Conservation (phyloP, 208 protist species). For the Spongospora subterranea region DNA sequence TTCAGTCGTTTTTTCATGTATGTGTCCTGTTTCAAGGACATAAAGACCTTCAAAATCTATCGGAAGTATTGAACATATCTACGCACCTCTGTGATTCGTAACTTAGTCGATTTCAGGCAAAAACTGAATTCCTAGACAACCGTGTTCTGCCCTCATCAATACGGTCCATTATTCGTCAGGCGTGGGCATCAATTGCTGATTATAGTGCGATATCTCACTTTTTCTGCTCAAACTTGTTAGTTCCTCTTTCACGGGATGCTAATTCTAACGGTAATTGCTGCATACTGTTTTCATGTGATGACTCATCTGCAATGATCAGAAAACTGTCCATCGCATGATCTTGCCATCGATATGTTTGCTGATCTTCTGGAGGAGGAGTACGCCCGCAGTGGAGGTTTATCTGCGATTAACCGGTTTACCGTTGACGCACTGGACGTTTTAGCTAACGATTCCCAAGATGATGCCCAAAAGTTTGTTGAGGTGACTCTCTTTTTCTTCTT, state of each 20-base stretch:
- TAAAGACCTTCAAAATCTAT: slow-evolving; percentile 33
- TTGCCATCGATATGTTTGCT: slow-evolving; percentile 17
- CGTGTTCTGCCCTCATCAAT: not conserved
- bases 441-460: not conserved
- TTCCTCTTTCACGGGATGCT: not conserved
- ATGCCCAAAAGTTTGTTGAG: not conserved
- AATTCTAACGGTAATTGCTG: not conserved
- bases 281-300: no score
- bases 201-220: not conserved
- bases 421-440: not conserved
- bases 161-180: not conserved
- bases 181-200: not conserved
- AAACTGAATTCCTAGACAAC: not conserved
- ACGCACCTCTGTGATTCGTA: not conserved
- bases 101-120: not conserved
- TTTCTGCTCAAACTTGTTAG: slow-evolving; percentile 5
- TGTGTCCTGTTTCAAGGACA: not conserved
- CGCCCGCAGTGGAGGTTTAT: not conserved
- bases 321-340: not conserved
- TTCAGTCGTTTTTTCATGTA: not conserved
- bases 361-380: slow-evolving; percentile 6
- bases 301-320: not conserved
- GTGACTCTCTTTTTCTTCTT: not conserved
- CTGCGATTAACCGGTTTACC: not conserved
- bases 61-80: not conserved